Base-by-base conservation (phyloP, 306 rosid species). In the Dicorynia guianensis region DNA sequence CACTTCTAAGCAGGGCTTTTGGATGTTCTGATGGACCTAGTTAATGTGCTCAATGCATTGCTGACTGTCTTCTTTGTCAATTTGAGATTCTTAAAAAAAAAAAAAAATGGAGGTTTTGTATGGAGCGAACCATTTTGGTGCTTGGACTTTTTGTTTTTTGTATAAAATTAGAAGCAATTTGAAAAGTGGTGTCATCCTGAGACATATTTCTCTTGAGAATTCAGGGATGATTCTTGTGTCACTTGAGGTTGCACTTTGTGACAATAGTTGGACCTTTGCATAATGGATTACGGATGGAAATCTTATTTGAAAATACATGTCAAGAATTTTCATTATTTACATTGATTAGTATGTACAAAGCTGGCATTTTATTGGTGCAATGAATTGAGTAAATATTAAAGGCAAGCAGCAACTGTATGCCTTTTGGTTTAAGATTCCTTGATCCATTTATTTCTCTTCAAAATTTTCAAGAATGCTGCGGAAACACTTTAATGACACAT, bases 31-130 rank as follows among this genome's bases (percentile, higher is more conserved):
- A 53, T 4, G 38, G 17, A 5, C 40, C 43, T 11, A 43, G 19
- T 19, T 44, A 56, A 75, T 35, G 43, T 77, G 76, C 57, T 44
- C 4, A 20, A 33, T 72, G n/a, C 54, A 47, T 50, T 25, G 38
- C 50, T 57, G 7, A 18, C 35, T 60, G 64, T 49, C 5, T 25
- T 15, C 30, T 46, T 33, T 46, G 30, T 50, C 35, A 30, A 48
- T 12, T 49, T 50, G 47, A 46, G 40, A 56, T 79, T 14, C 18
- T 42, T 30, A 36, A n/a, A n/a, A n/a, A n/a, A 38, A 62, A 36
- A 8, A 36, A 62, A n/a, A 13, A 38, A 9, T 15, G 14, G 42
- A 62, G 10, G n/a, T n/a, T n/a, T 59, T 72, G 3, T 15, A n/a
- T 68, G 48, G 50, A 48, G 10, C 54, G 12, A 11, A 48, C 5